Conservation (phyloP, 2,329 filamentous ascomycete genomes). For the Thyridium curvatum region DNA sequence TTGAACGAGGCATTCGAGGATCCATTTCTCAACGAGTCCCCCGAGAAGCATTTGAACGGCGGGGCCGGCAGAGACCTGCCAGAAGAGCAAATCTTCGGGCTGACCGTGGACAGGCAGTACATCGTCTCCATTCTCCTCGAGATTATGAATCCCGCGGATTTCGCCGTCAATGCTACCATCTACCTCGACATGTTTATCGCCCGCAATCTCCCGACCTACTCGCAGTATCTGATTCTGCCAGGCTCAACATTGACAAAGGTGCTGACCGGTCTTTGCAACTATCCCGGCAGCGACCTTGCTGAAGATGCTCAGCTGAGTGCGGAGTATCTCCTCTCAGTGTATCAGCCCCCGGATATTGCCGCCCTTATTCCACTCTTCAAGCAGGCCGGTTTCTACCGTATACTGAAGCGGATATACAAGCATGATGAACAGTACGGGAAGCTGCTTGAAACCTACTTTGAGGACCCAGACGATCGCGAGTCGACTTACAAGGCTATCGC, state of each 20-base stretch:
- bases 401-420: constrained; percentile 84
- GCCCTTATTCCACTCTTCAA: constrained; percentile 71
- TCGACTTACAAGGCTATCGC: constrained; percentile 74
- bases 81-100: constrained; percentile 60
- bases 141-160: constrained; percentile 75
- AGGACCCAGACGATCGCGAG: constrained; percentile 71
- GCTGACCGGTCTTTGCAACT: constrained; percentile 75
- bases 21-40: constrained; percentile 77
- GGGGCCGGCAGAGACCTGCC: constrained; percentile 40
- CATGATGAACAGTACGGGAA: constrained; percentile 72
- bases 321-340: constrained; percentile 89
- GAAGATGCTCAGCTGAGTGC: constrained; percentile 96
- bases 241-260: constrained; percentile 80
- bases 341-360: constrained; percentile 79
- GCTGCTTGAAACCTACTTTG: constrained; percentile 75
- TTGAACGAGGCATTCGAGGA: constrained; percentile 98
- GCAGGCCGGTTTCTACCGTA: constrained; percentile 78
- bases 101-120: constrained; percentile 84
- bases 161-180: constrained; percentile 75
- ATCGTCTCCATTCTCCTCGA: constrained; percentile 86
- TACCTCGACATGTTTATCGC: constrained; percentile 99
- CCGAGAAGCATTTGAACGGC: constrained; percentile 54
- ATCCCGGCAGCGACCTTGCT: constrained; percentile 70
- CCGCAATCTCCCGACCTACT: constrained; percentile 91
- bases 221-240: constrained; percentile 87